phyloP scores from a whole-genome alignment of 2,329 filamentous ascomycete species.

The Phialophora expanda region DNA sequence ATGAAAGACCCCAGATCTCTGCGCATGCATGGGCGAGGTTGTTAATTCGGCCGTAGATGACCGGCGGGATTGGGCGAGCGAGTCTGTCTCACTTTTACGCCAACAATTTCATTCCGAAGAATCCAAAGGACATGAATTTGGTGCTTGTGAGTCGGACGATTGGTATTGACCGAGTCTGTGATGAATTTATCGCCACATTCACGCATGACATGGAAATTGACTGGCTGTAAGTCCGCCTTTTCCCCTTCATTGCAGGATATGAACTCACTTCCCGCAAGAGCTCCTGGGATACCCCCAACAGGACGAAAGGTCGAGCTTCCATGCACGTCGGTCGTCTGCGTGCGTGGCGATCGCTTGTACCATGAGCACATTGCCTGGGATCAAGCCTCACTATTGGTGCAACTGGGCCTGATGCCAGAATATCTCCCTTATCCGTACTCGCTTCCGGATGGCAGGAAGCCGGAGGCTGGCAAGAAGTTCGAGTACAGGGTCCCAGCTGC shows the following conservation, averaged over 20 bases:
- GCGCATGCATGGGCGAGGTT: not conserved
- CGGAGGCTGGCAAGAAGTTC: slow-evolving; percentile 50
- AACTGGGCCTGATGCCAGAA: slow-evolving; percentile 67
- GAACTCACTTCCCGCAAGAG: slow-evolving; percentile 43
- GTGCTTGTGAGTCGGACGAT: slow-evolving; percentile 74
- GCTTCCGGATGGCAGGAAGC: slow-evolving; percentile 46
- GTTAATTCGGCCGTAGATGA: slow-evolving; percentile 49
- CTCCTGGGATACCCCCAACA: slow-evolving; percentile 66
- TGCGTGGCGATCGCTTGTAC: slow-evolving; percentile 70
- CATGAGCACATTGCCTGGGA: slow-evolving; percentile 77
- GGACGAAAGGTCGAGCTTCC: slow-evolving; percentile 62
- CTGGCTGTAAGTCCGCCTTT: slow-evolving; percentile 66
- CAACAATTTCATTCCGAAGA: slow-evolving; percentile 75
- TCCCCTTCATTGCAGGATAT: slow-evolving; percentile 11
- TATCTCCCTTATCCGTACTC: slow-evolving; percentile 68
- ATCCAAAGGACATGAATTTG: slow-evolving; percentile 69
- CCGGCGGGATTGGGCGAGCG: slow-evolving; percentile 71
- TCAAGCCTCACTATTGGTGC: slow-evolving; percentile 65
- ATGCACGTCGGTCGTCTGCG: slow-evolving; percentile 68
- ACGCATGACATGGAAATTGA: slow-evolving; percentile 68
- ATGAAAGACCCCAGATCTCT: slow-evolving; percentile 3
- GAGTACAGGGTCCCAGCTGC: slow-evolving; percentile 68
- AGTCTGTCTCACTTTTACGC: slow-evolving; percentile 71
- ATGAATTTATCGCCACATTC: slow-evolving; percentile 70
- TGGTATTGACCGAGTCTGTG: slow-evolving; percentile 72